phyloP scores from a whole-genome alignment of 495 filamentous ascomycete genomes.

The Gamarada debralockiae region DNA sequence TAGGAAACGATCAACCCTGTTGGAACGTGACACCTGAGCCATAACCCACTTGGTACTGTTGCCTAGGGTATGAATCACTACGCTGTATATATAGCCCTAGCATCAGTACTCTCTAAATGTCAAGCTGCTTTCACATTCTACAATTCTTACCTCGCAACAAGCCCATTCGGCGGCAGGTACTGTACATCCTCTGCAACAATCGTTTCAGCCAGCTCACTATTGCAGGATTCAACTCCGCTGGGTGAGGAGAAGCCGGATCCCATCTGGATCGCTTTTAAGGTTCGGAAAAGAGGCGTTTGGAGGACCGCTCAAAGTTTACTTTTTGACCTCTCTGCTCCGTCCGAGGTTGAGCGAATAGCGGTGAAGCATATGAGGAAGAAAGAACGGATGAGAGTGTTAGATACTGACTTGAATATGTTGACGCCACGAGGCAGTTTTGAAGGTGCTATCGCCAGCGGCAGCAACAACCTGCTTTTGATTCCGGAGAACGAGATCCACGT shows the following conservation, averaged over 20 bases:
- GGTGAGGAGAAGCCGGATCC: background rate
- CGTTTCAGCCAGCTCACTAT: conserved; percentile 11
- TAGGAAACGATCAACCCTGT: too few relatives aligned
- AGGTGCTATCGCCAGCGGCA: conserved; percentile 5
- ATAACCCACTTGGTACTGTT: too few relatives aligned
- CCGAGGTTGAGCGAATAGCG: conserved; percentile 12
- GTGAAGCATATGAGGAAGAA: conserved; percentile 13
- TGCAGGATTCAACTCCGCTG: conserved; percentile 9
- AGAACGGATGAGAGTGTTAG: conserved; percentile 7
- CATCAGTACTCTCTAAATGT: too few relatives aligned
- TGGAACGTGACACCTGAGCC: too few relatives aligned
- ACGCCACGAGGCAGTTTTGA: conserved; percentile 10
- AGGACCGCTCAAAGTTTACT: conserved; percentile 6
- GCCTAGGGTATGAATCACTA: too few relatives aligned
- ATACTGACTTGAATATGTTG: conserved; percentile 13
- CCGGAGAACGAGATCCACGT: conserved; percentile 6
- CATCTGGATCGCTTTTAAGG: conserved; percentile 9
- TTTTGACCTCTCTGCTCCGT: conserved; percentile 8
- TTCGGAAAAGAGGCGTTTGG: conserved; percentile 10
- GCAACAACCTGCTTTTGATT: conserved; percentile 15
- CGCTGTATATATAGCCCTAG: too few relatives aligned
- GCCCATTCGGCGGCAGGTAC: conserved; percentile 11
- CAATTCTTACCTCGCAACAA: too few relatives aligned
- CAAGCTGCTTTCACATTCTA: too few relatives aligned
- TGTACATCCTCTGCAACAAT: conserved; percentile 6